Conservation (phyloP, 352 stramenopile genomes). For the Phytophthora litchii region DNA sequence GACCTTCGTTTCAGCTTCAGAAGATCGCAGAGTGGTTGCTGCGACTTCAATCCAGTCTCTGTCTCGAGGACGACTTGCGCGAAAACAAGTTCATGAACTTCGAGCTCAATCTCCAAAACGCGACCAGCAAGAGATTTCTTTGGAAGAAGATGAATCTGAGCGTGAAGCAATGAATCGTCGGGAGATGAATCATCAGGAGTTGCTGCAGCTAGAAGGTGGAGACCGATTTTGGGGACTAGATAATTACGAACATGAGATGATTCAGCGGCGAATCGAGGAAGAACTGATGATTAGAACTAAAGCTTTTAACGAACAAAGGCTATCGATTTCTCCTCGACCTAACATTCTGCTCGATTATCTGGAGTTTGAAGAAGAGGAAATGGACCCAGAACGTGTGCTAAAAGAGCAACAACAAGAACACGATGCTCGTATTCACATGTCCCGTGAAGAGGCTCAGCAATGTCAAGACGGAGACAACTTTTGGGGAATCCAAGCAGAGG, state of each 20-base stretch:
- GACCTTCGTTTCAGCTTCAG: constrained; percentile 38
- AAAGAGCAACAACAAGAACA: constrained; percentile 35
- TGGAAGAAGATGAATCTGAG: constrained; percentile 20
- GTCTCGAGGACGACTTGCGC: constrained; percentile 45
- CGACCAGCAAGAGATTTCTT: background rate
- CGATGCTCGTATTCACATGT: constrained; percentile 41
- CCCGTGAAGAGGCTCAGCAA: constrained; percentile 44
- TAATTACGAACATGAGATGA: constrained; percentile 43
- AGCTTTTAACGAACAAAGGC: background rate
- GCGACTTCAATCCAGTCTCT: constrained; percentile 66
- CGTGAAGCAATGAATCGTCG: constrained; percentile 42
- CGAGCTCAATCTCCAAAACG: background rate
- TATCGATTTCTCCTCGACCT: background rate
- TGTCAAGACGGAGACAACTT: constrained; percentile 54
- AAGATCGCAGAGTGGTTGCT: constrained; percentile 53
- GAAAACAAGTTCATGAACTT: constrained; percentile 24
- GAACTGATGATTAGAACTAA: constrained; percentile 38
- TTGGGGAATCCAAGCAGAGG: constrained; percentile 69
- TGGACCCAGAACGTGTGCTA: constrained; percentile 28
- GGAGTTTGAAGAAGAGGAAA: constrained; percentile 20
- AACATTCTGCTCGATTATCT: constrained; percentile 10
- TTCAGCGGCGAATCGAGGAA: constrained; percentile 48
- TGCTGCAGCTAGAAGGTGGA: constrained; percentile 47
- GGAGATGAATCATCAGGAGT: constrained; percentile 63
- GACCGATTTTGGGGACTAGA: constrained; percentile 67